Conservation (phyloP, 139 green algal genomes). For the Tetratostichococcus sp. region DNA sequence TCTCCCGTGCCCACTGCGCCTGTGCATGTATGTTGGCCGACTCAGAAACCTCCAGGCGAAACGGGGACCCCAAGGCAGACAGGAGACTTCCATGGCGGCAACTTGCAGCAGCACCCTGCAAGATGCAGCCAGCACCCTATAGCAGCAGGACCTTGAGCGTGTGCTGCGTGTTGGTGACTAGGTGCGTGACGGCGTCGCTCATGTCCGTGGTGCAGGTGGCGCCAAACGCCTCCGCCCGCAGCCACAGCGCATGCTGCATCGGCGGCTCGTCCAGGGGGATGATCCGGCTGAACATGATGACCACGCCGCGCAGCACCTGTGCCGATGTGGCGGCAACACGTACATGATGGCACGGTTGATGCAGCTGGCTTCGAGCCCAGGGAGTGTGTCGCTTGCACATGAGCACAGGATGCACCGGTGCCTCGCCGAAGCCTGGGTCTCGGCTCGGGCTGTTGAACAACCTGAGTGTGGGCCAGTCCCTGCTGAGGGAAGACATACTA, state of each 20-base stretch:
- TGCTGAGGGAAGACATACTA: too few species aligned
- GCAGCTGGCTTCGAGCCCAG: too few species aligned
- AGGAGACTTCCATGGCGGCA: too few species aligned
- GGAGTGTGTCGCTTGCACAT: too few species aligned
- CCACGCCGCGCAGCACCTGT: conserved; percentile 21
- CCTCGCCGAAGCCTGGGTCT: too few species aligned
- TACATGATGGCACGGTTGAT: too few species aligned
- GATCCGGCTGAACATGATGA: conserved; percentile 72
- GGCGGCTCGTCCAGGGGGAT: conserved; percentile 55
- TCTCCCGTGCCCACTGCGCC: conserved; percentile 20
- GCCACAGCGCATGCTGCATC: conserved; percentile 69
- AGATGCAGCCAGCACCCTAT: neutral
- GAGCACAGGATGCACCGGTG: too few species aligned
- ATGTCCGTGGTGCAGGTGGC: conserved; percentile 43
- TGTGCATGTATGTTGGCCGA: neutral
- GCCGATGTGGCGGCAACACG: neutral
- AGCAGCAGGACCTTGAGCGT: conserved; percentile 29
- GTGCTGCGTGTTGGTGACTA: conserved; percentile 45
- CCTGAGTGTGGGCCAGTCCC: too few species aligned
- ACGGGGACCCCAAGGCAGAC: too few species aligned
- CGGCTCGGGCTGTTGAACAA: too few species aligned
- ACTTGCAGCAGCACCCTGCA: too few species aligned
- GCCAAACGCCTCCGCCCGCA: conserved; percentile 59
- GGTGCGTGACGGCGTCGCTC: conserved; percentile 51
- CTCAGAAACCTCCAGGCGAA: too few species aligned